Conservation (phyloP, 148 eudicot genomes). For the Cornus florida region DNA sequence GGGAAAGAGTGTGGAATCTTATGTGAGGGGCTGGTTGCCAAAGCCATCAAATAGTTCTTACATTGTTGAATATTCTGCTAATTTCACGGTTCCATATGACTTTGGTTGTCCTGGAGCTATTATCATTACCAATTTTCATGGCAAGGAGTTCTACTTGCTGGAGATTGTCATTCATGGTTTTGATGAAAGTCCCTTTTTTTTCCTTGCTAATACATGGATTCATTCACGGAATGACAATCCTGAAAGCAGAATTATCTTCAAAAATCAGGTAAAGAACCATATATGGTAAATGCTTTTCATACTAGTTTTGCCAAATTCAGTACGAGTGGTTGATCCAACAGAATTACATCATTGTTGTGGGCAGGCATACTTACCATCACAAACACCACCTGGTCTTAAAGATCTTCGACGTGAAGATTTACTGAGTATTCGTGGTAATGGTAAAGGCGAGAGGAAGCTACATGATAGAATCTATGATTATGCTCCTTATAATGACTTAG, state of each 20-base stretch:
- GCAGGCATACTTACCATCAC: conserved; percentile 82
- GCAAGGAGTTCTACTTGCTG: conserved; percentile 69
- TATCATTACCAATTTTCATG: conserved; percentile 65
- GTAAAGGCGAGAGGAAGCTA: conserved; percentile 72
- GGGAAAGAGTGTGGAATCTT: conserved; percentile 64
- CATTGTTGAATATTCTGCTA: conserved; percentile 57
- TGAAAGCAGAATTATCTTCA: conserved; percentile 85
- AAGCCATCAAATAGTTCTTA: conserved; percentile 42
- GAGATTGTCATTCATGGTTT: conserved; percentile 71
- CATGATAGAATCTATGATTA: conserved; percentile 88
- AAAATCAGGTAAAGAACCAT: conserved; percentile 51
- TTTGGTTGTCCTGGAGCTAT: conserved; percentile 87
- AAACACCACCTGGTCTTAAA: conserved; percentile 87
- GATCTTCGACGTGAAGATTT: conserved; percentile 77
- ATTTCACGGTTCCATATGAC: conserved; percentile 59
- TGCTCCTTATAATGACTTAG: conserved; percentile 88
- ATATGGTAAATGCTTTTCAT: not conserved
- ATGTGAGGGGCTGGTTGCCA: conserved; percentile 67
- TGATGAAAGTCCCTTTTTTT: conserved; percentile 49
- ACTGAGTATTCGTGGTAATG: conserved; percentile 67
- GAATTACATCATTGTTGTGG: not conserved
- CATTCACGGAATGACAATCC: conserved; percentile 70
- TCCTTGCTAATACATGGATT: conserved; percentile 87
- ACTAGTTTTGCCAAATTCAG: not conserved
- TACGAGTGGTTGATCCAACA: conserved; percentile 1